Base-by-base conservation (phyloP, 1,139 yeast genomes). In the Debaryomyces fabryi region DNA sequence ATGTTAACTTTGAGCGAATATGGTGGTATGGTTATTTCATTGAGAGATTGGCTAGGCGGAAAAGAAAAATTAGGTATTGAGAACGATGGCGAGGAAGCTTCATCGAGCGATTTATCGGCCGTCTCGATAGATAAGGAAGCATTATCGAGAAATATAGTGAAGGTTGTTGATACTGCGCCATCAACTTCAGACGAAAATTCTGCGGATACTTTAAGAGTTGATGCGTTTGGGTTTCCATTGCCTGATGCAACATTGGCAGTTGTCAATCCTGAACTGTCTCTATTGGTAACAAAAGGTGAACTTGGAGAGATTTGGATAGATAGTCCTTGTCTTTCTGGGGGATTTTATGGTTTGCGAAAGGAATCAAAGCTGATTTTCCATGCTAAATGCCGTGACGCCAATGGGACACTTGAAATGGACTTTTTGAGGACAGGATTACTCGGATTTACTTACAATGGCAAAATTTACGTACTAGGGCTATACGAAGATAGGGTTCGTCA, bases 251-350 rank as follows among this genome's bases (percentile, higher is more conserved):
- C 96, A 0, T 67, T 93, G 39, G 97, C 98, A 0, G 83, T 93
- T 32, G 98, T 93, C 0, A 91, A 95, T 62, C 98, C 99, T 0
- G 99, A 95, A 54, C 87, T 89, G 52, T 78, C 85, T 29, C 68
- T 82, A 4, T 69, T 90, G 16, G 85, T 88, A 3, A 79, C 81
- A 2, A 82, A 77, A 42, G 82, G 89, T 57, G 92, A 88, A 54
- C 87, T 95, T n/a, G 99, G 99, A 20, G 99, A 93, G 64, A 86
- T 93, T 30, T 95, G 99, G 99, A 88, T 93, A 20, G 96, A 90
- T 62, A 84, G 92, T 50, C 96, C 93, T 2, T 87, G 96, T 51
- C 70, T 90, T 6, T 84, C 93, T 4, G 96, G 96, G 6, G 96
- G 96, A 0, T 89, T 88, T 60, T 90, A 90, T 84, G 93, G 90